A percentile compares a stretch with the other conserved stretches of the same genome.
These are phyloP conservation scores for Dendrothele bispora DNA, from an alignment of 768 basidiomycete genomes.

Conservation along the genomic window DNA sequence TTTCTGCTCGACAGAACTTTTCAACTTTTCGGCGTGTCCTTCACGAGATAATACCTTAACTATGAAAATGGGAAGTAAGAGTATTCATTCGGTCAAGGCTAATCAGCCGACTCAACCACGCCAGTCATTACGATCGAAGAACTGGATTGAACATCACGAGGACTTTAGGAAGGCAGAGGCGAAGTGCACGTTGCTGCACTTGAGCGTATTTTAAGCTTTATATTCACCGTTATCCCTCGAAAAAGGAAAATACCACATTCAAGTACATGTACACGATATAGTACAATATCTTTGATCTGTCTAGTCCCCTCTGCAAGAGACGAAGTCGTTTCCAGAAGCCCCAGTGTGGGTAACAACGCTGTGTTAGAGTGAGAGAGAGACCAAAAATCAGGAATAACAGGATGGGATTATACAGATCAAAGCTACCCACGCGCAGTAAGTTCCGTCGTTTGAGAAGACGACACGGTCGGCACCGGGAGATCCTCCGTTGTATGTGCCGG, in stretches of 20 bases:
- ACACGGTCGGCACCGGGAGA: slow-evolving; percentile 25
- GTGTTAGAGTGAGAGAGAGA: neutral
- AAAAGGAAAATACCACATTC: neutral
- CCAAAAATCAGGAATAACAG: neutral
- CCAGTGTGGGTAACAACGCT: slow-evolving; percentile 23
- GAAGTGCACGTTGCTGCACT: no score
- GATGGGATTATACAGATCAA: neutral
- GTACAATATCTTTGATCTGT: neutral
- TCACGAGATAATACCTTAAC: no score
- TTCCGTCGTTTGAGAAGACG: slow-evolving; percentile 20
- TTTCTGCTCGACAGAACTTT: no score
- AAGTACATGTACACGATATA: neutral
- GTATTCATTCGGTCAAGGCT: no score
- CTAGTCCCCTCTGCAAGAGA: slow-evolving; percentile 17
- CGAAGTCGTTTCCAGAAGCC: slow-evolving; percentile 18
- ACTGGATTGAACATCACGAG: no score
- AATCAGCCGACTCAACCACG: no score
- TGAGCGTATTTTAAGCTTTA: no score
- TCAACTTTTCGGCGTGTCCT: no score
- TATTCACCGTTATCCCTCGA: no score
- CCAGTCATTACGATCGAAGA: no score
- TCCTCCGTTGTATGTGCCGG: slow-evolving; percentile 19
- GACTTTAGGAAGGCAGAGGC: no score
- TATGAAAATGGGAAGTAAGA: no score
- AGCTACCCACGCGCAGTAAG: slow-evolving; percentile 25